Evolutionary conservation across 2,329 filamentous ascomycete genomes (phyloP).

Genomic region (Penicillium vulpinum): DNA sequence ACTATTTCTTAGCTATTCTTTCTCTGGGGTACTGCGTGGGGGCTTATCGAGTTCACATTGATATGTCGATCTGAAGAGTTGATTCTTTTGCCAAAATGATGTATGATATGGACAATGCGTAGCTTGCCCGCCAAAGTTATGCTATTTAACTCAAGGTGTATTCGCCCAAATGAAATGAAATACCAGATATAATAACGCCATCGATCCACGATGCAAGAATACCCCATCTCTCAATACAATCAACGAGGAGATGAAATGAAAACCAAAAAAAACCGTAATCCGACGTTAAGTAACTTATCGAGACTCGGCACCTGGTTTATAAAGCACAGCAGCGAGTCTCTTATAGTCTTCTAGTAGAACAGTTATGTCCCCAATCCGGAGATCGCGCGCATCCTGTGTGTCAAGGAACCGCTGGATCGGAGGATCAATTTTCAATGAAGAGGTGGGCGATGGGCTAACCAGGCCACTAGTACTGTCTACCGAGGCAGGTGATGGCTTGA

Average conservation of each 20-base stretch:
- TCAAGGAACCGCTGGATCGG: slow-evolving; percentile 74
- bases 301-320: slow-evolving; percentile 42
- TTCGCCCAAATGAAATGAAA: slow-evolving; percentile 6
- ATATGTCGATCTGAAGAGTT: slow-evolving; percentile 1
- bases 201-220: slow-evolving; percentile 14
- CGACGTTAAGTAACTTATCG: slow-evolving; percentile 10
- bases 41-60: not conserved
- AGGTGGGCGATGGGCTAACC: slow-evolving; percentile 8
- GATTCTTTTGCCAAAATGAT: slow-evolving; percentile 9
- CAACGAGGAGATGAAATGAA: not conserved
- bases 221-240: not conserved
- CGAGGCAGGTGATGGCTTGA: slow-evolving; percentile 28
- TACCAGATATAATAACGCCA: slow-evolving; percentile 20
- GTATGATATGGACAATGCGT: slow-evolving; percentile 17
- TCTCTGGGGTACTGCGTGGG: not conserved
- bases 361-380: slow-evolving; percentile 71
- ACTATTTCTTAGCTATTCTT: not conserved
- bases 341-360: slow-evolving; percentile 74
- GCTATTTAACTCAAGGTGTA: slow-evolving; percentile 4
- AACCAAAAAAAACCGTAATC: not conserved
- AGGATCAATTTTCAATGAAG: slow-evolving; percentile 46
- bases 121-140: slow-evolving; percentile 9
- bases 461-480: slow-evolving; percentile 14
- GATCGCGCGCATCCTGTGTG: slow-evolving; percentile 66
- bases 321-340: slow-evolving; percentile 65